Evolutionary conservation across 169 alveolate genomes (phyloP), one percentile per base, ranked within the genome.

Genomic region (Eimeria zaria): DNA sequence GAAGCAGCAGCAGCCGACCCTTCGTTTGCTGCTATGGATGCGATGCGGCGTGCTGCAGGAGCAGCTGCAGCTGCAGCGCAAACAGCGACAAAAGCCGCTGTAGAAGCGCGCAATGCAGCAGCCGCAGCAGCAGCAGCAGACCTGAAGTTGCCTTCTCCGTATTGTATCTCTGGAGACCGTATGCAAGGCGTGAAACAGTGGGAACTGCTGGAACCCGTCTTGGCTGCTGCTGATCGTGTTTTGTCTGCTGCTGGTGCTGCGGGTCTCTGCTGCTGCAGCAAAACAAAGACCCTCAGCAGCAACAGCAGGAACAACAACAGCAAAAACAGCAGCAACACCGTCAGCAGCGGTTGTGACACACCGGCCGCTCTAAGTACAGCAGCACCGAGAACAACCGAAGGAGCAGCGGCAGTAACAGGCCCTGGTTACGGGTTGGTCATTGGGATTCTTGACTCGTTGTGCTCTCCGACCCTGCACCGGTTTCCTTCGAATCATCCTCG

Each of bases 91-190:
- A 87, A 60, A 84, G 22, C 84, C 44, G 95, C 95, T 24, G 64
- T 24, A 41, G 95, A 62, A 64, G 95, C 95, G n/a, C 44, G 84
- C 53, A 30, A 76, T 62, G 95, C 95, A 22, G 95, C 95, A 33
- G 81, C 84, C 44, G 95, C 81, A 44, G 91, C 91, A 55, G 91
- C 91, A 84, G 91, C 91, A 84, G 91, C 91, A 84, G 91, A 84
- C 76, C 91, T 84, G 78, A 30, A 27, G 73, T 14, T 84, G 58
- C 91, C 78, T 14, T 55, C 91, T 30, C 91, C 91, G 36, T 84
- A 84, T 36, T 33, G 91, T 27, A 78, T 53, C 60, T n/a, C 78
- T 33, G 84, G 71, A 60, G 83, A 60, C 69, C 48, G 95, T 22
- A 41, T 64, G 95, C 95, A 46, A 84, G 84, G 44, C 20, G 12